phyloP scores from a whole-genome alignment of 106 monocot species.

The Dendrobium huoshanense region DNA sequence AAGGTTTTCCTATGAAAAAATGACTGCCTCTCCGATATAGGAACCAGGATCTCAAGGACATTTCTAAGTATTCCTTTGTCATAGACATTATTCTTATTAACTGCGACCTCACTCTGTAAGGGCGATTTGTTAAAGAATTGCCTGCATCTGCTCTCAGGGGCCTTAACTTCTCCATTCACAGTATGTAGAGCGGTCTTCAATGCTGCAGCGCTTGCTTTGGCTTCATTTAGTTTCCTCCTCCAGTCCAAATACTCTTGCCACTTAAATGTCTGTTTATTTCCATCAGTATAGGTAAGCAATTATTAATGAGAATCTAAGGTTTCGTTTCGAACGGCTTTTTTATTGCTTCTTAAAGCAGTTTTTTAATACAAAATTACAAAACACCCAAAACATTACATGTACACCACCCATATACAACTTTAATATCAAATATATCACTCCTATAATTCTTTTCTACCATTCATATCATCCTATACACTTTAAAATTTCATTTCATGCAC shows the following conservation, averaged over 20 bases:
- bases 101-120: conserved; percentile 24
- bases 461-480: too few relatives aligned
- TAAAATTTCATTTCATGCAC: too few relatives aligned
- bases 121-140: conserved; percentile 45
- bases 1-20: conserved; percentile 41
- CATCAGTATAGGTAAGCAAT: background rate
- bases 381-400: too few relatives aligned
- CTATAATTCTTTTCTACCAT: too few relatives aligned
- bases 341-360: too few relatives aligned
- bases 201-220: conserved; percentile 66
- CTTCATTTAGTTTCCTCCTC: conserved; percentile 81
- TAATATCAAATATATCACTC: too few relatives aligned
- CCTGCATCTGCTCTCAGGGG: conserved; percentile 55
- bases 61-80: conserved; percentile 62
- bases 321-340: too few relatives aligned
- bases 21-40: conserved; percentile 55
- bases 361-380: too few relatives aligned
- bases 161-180: conserved; percentile 25
- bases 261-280: conserved; percentile 69
- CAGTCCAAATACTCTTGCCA: conserved; percentile 95
- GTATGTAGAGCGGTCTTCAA: conserved; percentile 42
- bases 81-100: conserved; percentile 71
- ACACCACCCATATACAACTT: too few relatives aligned
- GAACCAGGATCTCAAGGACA: conserved; percentile 53
- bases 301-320: background rate